phyloP scores from a whole-genome alignment of 2,329 filamentous ascomycete genomes.

The Beauveria australis region DNA sequence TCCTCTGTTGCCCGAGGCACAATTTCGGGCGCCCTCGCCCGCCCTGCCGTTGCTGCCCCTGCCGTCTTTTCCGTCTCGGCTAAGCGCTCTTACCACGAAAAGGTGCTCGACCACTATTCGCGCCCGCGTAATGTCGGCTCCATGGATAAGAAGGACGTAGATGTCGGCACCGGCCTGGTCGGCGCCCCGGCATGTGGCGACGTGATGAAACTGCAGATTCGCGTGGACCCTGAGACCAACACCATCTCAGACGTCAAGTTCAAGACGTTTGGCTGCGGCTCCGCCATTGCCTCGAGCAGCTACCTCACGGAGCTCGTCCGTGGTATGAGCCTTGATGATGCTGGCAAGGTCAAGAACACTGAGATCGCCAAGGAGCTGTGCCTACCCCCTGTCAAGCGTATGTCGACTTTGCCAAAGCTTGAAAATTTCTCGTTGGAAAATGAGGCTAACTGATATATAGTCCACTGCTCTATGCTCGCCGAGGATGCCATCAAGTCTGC shows the following conservation, averaged over 20 bases:
- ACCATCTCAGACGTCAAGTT: constrained; percentile 93
- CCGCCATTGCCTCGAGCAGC: constrained; percentile 86
- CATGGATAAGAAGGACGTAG: constrained; percentile 62
- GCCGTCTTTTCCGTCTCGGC: constrained; percentile 31
- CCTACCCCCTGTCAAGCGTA: constrained; percentile 78
- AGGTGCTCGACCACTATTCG: constrained; percentile 44
- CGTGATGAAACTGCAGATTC: constrained; percentile 75
- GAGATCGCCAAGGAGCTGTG: constrained; percentile 97
- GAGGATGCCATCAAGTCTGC: constrained; percentile 89
- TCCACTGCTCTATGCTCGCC: constrained; percentile 87
- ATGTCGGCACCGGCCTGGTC: constrained; percentile 87
- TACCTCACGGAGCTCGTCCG: constrained; percentile 95
- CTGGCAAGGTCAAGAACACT: constrained; percentile 86
- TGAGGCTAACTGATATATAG: constrained; percentile 34
- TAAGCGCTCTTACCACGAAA: constrained; percentile 44
- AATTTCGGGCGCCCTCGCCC: constrained; percentile 24
- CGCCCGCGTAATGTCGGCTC: constrained; percentile 48
- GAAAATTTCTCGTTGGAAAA: neutral
- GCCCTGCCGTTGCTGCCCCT: constrained; percentile 33
- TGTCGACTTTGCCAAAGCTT: constrained; percentile 27
- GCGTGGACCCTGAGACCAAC: constrained; percentile 79
- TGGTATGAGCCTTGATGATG: constrained; percentile 92
- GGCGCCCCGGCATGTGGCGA: constrained; percentile 83
- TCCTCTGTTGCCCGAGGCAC: constrained; percentile 19
- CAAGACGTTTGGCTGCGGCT: constrained; percentile 95